Evolutionary conservation across 208 protist species (phyloP).

Genomic region (Phytomonas francai): DNA sequence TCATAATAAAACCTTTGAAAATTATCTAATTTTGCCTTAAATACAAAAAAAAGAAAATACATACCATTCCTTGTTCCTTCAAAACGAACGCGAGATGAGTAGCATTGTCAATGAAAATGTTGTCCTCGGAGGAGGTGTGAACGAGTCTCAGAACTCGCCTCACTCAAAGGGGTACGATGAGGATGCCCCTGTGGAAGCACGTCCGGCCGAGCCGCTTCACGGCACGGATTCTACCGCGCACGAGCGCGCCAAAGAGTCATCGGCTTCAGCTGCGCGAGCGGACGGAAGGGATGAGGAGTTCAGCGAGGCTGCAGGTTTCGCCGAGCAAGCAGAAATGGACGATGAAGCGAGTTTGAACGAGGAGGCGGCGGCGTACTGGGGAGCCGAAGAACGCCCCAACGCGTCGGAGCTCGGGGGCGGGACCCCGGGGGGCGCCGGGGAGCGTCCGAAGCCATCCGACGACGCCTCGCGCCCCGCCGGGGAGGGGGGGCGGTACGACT

Average conservation of each 20-base stretch:
- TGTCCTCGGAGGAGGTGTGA: too few relatives aligned
- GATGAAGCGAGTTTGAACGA: slow-evolving; percentile 1
- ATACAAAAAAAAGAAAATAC: slow-evolving; percentile 12
- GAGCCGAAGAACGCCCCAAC: background rate
- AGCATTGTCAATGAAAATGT: too few relatives aligned
- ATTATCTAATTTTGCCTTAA: background rate
- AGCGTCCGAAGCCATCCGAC: background rate
- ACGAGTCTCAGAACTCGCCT: too few relatives aligned
- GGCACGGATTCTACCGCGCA: too few relatives aligned
- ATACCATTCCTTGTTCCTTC: slow-evolving; percentile 16
- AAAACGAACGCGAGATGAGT: slow-evolving; percentile 12
- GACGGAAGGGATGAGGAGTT: too few relatives aligned
- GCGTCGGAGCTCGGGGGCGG: background rate
- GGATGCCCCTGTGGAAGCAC: too few relatives aligned
- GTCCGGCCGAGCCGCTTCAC: too few relatives aligned
- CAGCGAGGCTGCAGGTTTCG: too few relatives aligned
- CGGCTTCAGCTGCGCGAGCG: too few relatives aligned
- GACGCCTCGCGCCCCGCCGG: background rate
- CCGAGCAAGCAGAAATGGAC: background rate
- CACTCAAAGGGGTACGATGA: too few relatives aligned
- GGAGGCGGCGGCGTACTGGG: background rate
- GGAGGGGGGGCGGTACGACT: slow-evolving; percentile 14
- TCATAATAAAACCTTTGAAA: background rate
- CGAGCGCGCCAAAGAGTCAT: too few relatives aligned
- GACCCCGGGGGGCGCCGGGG: background rate